These are phyloP conservation scores for Erigeron canadensis DNA, from an alignment of 129 eudicot genomes.

Conservation along the genomic window DNA sequence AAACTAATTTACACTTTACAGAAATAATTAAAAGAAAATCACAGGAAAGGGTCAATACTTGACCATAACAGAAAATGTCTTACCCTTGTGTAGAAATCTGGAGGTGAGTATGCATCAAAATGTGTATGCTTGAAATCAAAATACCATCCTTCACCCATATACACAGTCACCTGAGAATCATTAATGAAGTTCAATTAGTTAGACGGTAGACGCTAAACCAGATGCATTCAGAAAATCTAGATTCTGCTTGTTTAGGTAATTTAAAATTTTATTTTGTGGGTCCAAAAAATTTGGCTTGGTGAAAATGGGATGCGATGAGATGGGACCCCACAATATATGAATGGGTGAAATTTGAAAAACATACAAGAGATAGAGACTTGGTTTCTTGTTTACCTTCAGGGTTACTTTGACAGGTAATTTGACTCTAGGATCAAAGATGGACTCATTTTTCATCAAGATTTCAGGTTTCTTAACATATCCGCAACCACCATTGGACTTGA, in stretches of 20 bases:
- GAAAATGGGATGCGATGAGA: neutral
- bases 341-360: neutral
- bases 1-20: neutral
- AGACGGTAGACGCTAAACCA: neutral
- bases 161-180: slow-evolving; percentile 68
- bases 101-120: slow-evolving; percentile 94
- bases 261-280: neutral
- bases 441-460: slow-evolving; percentile 52
- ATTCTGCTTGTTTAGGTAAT: neutral
- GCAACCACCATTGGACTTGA: slow-evolving; percentile 92
- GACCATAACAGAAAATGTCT: slow-evolving; percentile 15
- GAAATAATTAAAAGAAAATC: neutral
- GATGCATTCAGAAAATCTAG: neutral
- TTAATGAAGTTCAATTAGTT: slow-evolving; percentile 22
- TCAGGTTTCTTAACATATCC: slow-evolving; percentile 92
- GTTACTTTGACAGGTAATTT: slow-evolving; percentile 53
- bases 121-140: slow-evolving; percentile 74
- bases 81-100: slow-evolving; percentile 95
- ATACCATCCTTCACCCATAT: slow-evolving; percentile 99
- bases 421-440: slow-evolving; percentile 61
- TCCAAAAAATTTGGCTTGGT: slow-evolving; percentile 1
- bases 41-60: slow-evolving; percentile 3
- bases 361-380: neutral
- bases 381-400: slow-evolving; percentile 55
- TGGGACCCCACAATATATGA: slow-evolving; percentile 1